A percentile compares a stretch with the other conserved stretches of the same genome.
Evolutionary conservation across 1,284 basidiomycete species (phyloP).

Genomic region (Trichosporon faecale): DNA sequence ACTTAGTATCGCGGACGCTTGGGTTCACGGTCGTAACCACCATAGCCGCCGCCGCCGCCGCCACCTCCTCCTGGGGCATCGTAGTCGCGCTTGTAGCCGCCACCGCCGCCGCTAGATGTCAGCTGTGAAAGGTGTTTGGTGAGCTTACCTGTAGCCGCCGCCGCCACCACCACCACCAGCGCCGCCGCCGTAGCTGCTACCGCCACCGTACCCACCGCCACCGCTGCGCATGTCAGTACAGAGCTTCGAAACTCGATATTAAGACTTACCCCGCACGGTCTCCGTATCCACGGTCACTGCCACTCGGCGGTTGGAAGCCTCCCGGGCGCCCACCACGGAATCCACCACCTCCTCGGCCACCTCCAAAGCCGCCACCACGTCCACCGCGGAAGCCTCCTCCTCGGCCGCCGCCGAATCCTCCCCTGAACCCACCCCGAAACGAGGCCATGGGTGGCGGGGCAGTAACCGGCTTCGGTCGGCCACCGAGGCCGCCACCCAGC

Average conservation of each 20-base stretch:
- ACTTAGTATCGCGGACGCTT: slow-evolving; percentile 72
- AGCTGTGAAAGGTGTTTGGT: not conserved
- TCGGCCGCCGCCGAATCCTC: slow-evolving; percentile 33
- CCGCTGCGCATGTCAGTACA: not conserved
- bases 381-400: slow-evolving; percentile 32
- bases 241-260: too few relatives aligned
- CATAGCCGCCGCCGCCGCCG: slow-evolving; percentile 58
- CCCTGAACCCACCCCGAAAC: slow-evolving; percentile 32
- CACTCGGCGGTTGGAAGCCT: slow-evolving; percentile 25
- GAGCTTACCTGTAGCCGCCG: slow-evolving; percentile 28
- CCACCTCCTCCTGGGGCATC: slow-evolving; percentile 27
- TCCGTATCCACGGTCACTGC: slow-evolving; percentile 26
- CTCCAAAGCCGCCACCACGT: slow-evolving; percentile 24
- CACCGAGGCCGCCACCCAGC: slow-evolving; percentile 91
- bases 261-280: slow-evolving; percentile 11
- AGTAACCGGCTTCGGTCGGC: slow-evolving; percentile 75
- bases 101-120: slow-evolving; percentile 20
- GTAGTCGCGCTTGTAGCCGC: slow-evolving; percentile 44
- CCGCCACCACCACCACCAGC: slow-evolving; percentile 34
- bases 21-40: slow-evolving; percentile 72
- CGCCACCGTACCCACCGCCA: slow-evolving; percentile 28
- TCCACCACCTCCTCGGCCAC: slow-evolving; percentile 26
- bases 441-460: slow-evolving; percentile 19
- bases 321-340: slow-evolving; percentile 32
- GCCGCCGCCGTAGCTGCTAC: slow-evolving; percentile 30